Evolutionary conservation across 306 rosid genomes (phyloP), one percentile per base, ranked within the genome.

Genomic region (Alnus glutinosa): DNA sequence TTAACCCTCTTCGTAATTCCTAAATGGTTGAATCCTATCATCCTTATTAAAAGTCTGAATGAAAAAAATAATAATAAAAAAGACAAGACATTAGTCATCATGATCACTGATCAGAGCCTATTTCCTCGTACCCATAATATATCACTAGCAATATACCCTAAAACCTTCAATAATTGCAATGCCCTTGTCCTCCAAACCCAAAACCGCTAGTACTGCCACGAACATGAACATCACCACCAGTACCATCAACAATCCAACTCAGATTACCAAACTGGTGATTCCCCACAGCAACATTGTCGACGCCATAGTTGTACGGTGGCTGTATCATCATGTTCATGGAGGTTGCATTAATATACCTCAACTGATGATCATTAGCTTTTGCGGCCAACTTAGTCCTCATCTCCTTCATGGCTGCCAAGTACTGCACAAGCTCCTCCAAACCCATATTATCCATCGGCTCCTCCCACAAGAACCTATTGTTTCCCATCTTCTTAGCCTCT

Each of bases 401-500:
- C 66, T 86, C 92, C 55, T 39, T 39, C 75, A 86, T 18, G 0
- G 84, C 79, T 1, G 70, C n/a, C 72, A 72, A 46, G 61, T 66
- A 85, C 4, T 83, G 86, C 52, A 81, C 76, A n/a, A 88, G 67
- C 19, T 83, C 75, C 1, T 80, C 84, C 55, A 2, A 6, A 30
- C 70, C 75, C 87, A 85, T 86, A 23, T 75, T 54, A 51, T 83
- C 80, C 32, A 90, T 76, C 0, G 82, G 28, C 13, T 85, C 81
- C 1, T 88, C 82, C 92, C 89, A 85, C 92, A 85, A 85, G 0
- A 50, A 54, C 30, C 63, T 79, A 47, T 70, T 74, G 0, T 28
- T 51, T 74, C 81, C 46, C 46, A 2, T 55, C 75, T 62, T 77
- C 16, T 79, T 76, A 16, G 32, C n/a, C 9, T 10, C 12, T 30